phyloP scores from a whole-genome alignment of 2,329 filamentous ascomycete species.

The Calycina herbarum region DNA sequence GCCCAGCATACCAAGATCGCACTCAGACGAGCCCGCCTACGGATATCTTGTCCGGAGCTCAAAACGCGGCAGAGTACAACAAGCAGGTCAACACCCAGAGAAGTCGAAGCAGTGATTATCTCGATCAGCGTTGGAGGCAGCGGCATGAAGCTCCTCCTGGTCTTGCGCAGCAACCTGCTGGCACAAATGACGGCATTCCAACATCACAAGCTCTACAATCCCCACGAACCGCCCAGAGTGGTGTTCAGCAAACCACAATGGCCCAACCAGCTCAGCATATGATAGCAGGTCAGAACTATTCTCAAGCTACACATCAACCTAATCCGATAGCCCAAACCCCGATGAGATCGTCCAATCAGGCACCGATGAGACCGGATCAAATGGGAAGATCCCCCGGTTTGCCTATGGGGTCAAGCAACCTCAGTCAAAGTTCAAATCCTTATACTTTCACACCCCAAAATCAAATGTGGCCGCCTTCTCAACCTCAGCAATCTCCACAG shows the following conservation, averaged over 20 bases:
- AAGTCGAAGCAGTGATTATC: slow-evolving; percentile 73
- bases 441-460: slow-evolving; percentile 63
- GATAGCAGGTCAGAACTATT: slow-evolving; percentile 59
- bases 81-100: slow-evolving; percentile 80
- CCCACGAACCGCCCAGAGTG: slow-evolving; percentile 55
- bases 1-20: slow-evolving; percentile 84
- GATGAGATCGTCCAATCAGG: slow-evolving; percentile 67
- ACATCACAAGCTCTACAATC: slow-evolving; percentile 58
- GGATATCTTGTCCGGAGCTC: slow-evolving; percentile 82
- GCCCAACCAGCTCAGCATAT: slow-evolving; percentile 46
- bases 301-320: slow-evolving; percentile 70
- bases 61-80: slow-evolving; percentile 89
- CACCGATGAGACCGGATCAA: slow-evolving; percentile 56
- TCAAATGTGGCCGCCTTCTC: slow-evolving; percentile 63
- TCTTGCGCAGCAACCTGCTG: slow-evolving; percentile 35
- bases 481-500: slow-evolving; percentile 63
- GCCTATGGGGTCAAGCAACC: slow-evolving; percentile 53
- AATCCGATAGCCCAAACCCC: slow-evolving; percentile 71
- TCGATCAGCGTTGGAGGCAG: slow-evolving; percentile 79
- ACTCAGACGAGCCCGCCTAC: slow-evolving; percentile 72
- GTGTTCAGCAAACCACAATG: slow-evolving; percentile 53
- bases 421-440: slow-evolving; percentile 46
- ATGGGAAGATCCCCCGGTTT: slow-evolving; percentile 66
- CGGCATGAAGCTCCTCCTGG: slow-evolving; percentile 74
- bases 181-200: slow-evolving; percentile 46